Evolutionary conservation across 352 stramenopile genomes (phyloP), one percentile per base, ranked within the genome.

Genomic region (Halophytophthora polymorphica): DNA sequence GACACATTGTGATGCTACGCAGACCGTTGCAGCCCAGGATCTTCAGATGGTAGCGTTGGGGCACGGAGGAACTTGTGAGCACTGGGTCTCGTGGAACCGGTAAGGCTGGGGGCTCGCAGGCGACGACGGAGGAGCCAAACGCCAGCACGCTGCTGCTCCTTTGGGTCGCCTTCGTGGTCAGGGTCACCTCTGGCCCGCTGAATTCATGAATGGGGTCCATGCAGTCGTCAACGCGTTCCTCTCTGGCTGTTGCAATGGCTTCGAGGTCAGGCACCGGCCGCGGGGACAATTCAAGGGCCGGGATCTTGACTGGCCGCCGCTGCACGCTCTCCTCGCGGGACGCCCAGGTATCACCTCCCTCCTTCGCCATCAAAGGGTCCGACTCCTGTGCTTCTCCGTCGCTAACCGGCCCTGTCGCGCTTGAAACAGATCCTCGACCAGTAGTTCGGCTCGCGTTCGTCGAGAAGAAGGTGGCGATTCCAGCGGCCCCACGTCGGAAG

Each of bases 271-370:
- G 11, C 29, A n/a, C 28, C 28, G 22, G 41, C 18, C 54, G 53
- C 3, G 22, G 42, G 14, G 33, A 12, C 11, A 45, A 50, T 43
- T 59, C 50, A 15, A 68, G 38, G n/a, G 60, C 44, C 5, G 60
- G 60, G 35, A 68, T 28, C 18, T 64, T 61, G 14, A 61, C 60
- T 13, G 64, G 48, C 31, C 60, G 40, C 11, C 60, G 49, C 15
- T 68, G 60, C 15, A 68, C 48, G 35, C 64, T 23, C 37, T 68
- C 60, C 38, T 68, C 60, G 19, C 55, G 45, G 17, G 34, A 18
- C 2, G 29, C 41, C 60, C 54, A 68, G n/a, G 46, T 23, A 22
- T 39, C 41, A 34, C 47, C 6, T 35, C 49, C 50, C 18, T 15
- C 54, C 13, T 54, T 64, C 2, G 28, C 44, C 34, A 50, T 38